phyloP scores from a whole-genome alignment of 1,284 basidiomycete species.

The Puccinia novopanici region DNA sequence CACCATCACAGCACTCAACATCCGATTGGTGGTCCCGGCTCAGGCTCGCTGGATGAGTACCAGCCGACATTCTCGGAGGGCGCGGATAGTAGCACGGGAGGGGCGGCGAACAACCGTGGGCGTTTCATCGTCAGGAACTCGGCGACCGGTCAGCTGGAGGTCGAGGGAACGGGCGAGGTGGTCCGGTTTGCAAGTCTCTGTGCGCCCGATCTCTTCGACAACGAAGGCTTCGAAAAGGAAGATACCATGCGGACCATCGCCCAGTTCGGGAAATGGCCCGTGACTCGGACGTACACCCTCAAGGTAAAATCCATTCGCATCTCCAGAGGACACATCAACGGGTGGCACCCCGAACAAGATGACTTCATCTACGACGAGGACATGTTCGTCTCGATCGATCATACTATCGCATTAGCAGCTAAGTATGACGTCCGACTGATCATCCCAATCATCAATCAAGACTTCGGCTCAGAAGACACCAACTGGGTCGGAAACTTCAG shows the following conservation, averaged over 20 bases:
- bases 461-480: slow-evolving; percentile 50
- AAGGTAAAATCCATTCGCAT: slow-evolving; percentile 47
- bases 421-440: slow-evolving; percentile 47
- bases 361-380: slow-evolving; percentile 49
- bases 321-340: slow-evolving; percentile 43
- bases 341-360: slow-evolving; percentile 35
- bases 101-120: slow-evolving; percentile 25
- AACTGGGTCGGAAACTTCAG: slow-evolving; percentile 50
- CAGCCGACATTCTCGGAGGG: not conserved
- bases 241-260: slow-evolving; percentile 49
- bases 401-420: slow-evolving; percentile 46
- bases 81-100: not conserved
- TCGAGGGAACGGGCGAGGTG: slow-evolving; percentile 38
- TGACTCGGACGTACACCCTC: slow-evolving; percentile 49
- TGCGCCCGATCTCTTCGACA: slow-evolving; percentile 50
- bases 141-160: slow-evolving; percentile 32
- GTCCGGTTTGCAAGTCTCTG: slow-evolving; percentile 46
- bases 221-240: slow-evolving; percentile 48
- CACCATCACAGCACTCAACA: slow-evolving; percentile 1
- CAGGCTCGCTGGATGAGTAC: not conserved
- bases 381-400: slow-evolving; percentile 50
- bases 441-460: slow-evolving; percentile 51
- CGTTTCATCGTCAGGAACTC: slow-evolving; percentile 45
- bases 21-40: not conserved
- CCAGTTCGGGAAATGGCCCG: slow-evolving; percentile 47